These are phyloP conservation scores for Trametes sp. DNA, from an alignment of 1,284 basidiomycete species.

Conservation along the genomic window DNA sequence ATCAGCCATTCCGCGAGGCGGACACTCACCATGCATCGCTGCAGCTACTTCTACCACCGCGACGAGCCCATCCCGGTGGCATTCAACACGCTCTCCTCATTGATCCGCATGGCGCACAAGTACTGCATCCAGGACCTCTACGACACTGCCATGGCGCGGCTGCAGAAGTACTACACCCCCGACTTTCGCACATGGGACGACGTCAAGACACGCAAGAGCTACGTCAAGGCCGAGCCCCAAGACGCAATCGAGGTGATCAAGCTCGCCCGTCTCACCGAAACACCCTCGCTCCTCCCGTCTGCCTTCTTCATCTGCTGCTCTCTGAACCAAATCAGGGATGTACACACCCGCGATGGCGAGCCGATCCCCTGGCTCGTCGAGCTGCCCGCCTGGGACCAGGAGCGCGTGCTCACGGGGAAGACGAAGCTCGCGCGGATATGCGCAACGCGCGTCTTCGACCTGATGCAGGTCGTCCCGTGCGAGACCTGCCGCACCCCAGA, in stretches of 20 bases:
- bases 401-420: constrained; percentile 2
- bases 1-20: background rate
- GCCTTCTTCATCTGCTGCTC: constrained; percentile 15
- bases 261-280: constrained; percentile 14
- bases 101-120: constrained; percentile 28
- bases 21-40: too few relatives aligned
- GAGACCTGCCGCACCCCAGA: background rate
- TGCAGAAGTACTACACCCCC: constrained; percentile 20
- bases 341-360: background rate
- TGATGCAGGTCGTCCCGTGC: constrained; percentile 4
- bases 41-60: constrained; percentile 17
- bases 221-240: background rate
- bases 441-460: background rate
- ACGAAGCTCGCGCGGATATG: background rate
- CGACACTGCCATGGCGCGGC: constrained; percentile 19
- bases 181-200: constrained; percentile 7
- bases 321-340: background rate
- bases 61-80: constrained; percentile 9
- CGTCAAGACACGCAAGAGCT: background rate
- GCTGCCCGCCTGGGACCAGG: constrained; percentile 3
- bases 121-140: constrained; percentile 19
- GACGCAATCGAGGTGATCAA: constrained; percentile 14
- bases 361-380: background rate
- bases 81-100: constrained; percentile 13
- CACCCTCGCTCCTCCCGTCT: constrained; percentile 11